Base-by-base conservation (phyloP, 768 basidiomycete species). In the Tricholoma terreum region DNA sequence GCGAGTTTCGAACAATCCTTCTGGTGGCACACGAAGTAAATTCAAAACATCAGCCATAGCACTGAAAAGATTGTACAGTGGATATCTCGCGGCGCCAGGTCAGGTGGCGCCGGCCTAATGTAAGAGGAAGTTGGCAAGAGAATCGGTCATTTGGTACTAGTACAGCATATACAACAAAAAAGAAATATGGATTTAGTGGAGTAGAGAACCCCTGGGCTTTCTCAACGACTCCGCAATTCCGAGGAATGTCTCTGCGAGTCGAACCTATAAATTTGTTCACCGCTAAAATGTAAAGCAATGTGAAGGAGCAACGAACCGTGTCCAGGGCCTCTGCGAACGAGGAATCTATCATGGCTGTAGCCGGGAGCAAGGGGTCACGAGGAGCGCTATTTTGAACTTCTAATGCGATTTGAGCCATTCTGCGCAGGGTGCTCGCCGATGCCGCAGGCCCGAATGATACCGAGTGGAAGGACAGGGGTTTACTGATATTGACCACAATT, bases 231-330 rank as follows among this genome's bases (percentile, higher is more conserved):
- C 81, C 0, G 83, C 83, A 53, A 85, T 76, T 30, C 77, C 78
- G 21, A 85, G 63, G 75, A 86, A 85, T 2, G 84, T 80, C 61
- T 84, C 74, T 0, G 84, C 78, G 9, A 85, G 74, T 57, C 75
- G 77, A 11, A 84, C 73, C 84, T 85, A 57, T 24, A 22, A 43
- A 15, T 40, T 17, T 35, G 14, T 8, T 35, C 5, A 8, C 15
- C 11, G 46, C 3, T 33, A 22, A 7, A 27, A 42, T 2, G 8
- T 3, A 58, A 43, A 11, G 42, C 9, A 30, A 34, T 6, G 33
- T 10, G 15, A 51, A 8, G 14, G 6, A 19, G 11, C 33, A 51
- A 65, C 76, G 49, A 56, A 83, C 84, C 50, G 82, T 79, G 63
- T 84, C 78, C 1, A 82, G 72, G 3, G 82, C 84, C 58, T 75